Evolutionary conservation across 202 grass and related monocot genomes (phyloP).

Genomic region (Hordeum pubiflorum): DNA sequence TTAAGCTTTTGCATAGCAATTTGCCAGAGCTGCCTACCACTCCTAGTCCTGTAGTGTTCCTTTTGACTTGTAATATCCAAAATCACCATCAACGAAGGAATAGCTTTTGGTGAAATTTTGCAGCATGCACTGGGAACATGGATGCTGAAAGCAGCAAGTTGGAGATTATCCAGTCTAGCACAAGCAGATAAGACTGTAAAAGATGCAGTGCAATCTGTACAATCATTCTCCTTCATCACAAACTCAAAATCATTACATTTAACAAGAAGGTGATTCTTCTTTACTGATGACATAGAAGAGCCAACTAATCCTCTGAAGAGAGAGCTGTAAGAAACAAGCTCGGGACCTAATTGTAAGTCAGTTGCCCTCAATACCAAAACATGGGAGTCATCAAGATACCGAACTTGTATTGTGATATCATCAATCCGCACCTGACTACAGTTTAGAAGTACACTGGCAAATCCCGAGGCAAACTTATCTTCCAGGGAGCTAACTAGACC

Average conservation of each 20-base stretch:
- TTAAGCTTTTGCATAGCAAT: conserved; percentile 40
- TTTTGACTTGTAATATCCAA: conserved; percentile 47
- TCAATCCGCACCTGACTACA: conserved; percentile 46
- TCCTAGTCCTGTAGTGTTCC: conserved; percentile 40
- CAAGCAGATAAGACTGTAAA: conserved; percentile 41
- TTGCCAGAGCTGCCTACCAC: conserved; percentile 58
- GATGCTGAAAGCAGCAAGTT: conserved; percentile 48
- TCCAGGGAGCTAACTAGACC: conserved; percentile 42
- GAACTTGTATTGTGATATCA: conserved; percentile 49
- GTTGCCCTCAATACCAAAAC: conserved; percentile 48
- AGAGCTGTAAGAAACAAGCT: conserved; percentile 42
- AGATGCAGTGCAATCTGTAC: conserved; percentile 37
- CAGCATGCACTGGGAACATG: conserved; percentile 27
- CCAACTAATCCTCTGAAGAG: conserved; percentile 60
- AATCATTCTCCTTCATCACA: conserved; percentile 51
- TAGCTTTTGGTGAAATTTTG: conserved; percentile 36
- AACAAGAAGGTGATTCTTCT: conserved; percentile 47
- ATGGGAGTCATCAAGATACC: conserved; percentile 50
- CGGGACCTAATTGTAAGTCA: conserved; percentile 41
- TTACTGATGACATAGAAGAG: conserved; percentile 37
- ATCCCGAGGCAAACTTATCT: conserved; percentile 32
- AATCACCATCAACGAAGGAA: conserved; percentile 53
- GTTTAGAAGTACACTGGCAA: conserved; percentile 42
- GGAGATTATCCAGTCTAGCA: conserved; percentile 46
- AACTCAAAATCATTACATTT: conserved; percentile 45